Evolutionary conservation across 2,329 filamentous ascomycete genomes (phyloP), one percentile per base, ranked within the genome.

Genomic region (Colletotrichum scovillei): DNA sequence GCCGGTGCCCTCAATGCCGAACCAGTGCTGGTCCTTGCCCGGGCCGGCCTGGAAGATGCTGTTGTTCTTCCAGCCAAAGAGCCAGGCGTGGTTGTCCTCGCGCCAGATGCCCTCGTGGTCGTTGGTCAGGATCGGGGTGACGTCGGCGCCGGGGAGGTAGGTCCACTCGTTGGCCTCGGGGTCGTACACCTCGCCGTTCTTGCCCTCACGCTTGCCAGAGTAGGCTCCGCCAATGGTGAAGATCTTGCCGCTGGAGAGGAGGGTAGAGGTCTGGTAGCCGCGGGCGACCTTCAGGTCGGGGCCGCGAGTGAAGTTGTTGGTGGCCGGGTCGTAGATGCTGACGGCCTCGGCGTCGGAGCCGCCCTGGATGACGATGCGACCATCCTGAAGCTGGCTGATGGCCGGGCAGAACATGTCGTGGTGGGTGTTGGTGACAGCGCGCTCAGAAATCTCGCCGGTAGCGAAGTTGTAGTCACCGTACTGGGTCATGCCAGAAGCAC

Each of bases 341-440:
- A 86, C 88, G 55, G 84, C 84, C 6, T 81, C 78, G 7, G 86
- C 85, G 67, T 86, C 83, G 28, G 85, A 84, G 1, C 90, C 90
- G 6, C 90, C 89, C 0, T 86, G 88, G 7, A 92, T 85, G 2
- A 91, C 77, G 8, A 89, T 83, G 9, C 83, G 81, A 0, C 88
- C 89, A 8, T 84, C 79, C 19, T 82, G 83, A 68, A 87, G 85
- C 14, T 86, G 79, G 8, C 84, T 86, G 63, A 90, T 88, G 2
- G 88, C 89, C 0, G 89, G 88, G 76, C 88, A 90, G 75, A 89
- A 89, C 88, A 89, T 89, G 76, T 89, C 87, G 75, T 89, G 86
- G 4, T 82, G 76, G 0, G 86, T 89, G 71, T 87, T 78, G 56
- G 80, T 78, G 8, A 84, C 78, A 42, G 78, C 79, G 22, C 78